Percentiles rank a stretch among this genome's conserved stretches.
phyloP scores from a whole-genome alignment of 2,329 filamentous ascomycete species.

The Cladophialophora psammophila region DNA sequence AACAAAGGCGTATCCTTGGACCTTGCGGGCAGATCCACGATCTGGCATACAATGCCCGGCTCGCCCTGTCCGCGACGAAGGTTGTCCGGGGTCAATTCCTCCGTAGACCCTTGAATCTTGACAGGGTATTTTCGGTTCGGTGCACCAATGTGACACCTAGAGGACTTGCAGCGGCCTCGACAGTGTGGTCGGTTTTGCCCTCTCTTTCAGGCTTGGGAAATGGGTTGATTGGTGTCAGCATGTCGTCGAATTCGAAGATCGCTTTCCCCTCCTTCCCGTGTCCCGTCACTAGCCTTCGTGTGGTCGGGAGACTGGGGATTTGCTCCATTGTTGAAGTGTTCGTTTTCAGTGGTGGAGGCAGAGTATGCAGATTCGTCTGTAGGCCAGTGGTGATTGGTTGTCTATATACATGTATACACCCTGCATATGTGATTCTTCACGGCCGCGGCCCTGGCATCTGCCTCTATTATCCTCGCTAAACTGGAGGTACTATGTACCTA shows the following conservation, averaged over 20 bases:
- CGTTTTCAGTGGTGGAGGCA: no score
- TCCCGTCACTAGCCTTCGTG: slow-evolving; percentile 41
- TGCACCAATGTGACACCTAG: slow-evolving; percentile 5
- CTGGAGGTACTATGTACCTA: no score
- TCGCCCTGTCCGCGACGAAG: slow-evolving; percentile 21
- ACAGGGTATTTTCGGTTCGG: slow-evolving; percentile 9
- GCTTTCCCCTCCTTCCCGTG: slow-evolving; percentile 41
- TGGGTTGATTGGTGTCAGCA: slow-evolving; percentile 45
- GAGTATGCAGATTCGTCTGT: no score
- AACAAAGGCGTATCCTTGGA: background rate
- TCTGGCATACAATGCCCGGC: slow-evolving; percentile 35
- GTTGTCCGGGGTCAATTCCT: slow-evolving; percentile 30
- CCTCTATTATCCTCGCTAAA: no score
- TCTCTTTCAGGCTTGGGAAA: slow-evolving; percentile 33
- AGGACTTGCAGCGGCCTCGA: no score
- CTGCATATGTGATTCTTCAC: no score
- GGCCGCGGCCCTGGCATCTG: no score
- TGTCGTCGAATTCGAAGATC: slow-evolving; percentile 42
- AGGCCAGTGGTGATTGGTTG: no score
- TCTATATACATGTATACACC: no score
- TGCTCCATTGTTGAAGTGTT: slow-evolving; percentile 1
- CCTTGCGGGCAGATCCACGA: slow-evolving; percentile 40
- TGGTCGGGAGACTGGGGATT: background rate
- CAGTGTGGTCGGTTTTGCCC: no score
- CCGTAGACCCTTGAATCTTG: slow-evolving; percentile 31